A percentile compares a stretch with the other conserved stretches of the same genome.
These are phyloP conservation scores for Coemansia furcata DNA, from an alignment of 192 early-diverging fungal genomes.

Conservation along the genomic window DNA sequence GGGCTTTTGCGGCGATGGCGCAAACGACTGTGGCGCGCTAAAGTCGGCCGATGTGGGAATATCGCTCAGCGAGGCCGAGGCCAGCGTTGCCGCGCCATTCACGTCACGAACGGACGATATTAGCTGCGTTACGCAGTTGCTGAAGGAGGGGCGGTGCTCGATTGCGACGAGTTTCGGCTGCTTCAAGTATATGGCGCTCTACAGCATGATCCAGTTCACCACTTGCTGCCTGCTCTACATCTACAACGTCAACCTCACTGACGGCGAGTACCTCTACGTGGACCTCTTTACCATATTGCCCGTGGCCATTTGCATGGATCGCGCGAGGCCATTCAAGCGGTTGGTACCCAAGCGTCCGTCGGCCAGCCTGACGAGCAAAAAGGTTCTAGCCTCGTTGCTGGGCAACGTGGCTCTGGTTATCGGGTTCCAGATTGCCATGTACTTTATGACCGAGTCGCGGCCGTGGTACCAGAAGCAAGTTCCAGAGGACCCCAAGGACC, in stretches of 20 bases:
- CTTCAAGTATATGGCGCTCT: slow-evolving; percentile 99
- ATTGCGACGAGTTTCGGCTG: slow-evolving; percentile 94
- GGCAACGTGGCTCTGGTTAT: slow-evolving; percentile 82
- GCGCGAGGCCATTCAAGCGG: slow-evolving; percentile 66
- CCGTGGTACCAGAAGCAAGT: slow-evolving; percentile 66
- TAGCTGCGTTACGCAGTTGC: slow-evolving; percentile 78
- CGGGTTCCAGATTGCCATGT: slow-evolving; percentile 72
- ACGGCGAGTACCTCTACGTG: slow-evolving; percentile 93
- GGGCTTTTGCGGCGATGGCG: slow-evolving; percentile 98
- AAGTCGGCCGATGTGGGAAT: slow-evolving; percentile 94
- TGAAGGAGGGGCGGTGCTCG: slow-evolving; percentile 93
- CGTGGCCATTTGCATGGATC: slow-evolving; percentile 81
- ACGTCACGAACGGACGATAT: slow-evolving; percentile 83
- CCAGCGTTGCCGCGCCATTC: slow-evolving; percentile 97
- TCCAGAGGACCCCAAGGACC: slow-evolving; percentile 48
- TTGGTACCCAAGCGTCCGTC: slow-evolving; percentile 81
- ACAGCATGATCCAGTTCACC: slow-evolving; percentile 95
- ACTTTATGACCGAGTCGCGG: slow-evolving; percentile 68
- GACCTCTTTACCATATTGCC: slow-evolving; percentile 89
- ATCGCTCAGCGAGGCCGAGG: slow-evolving; percentile 95
- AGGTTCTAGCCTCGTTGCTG: slow-evolving; percentile 81
- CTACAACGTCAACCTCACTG: slow-evolving; percentile 80
- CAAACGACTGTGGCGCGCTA: slow-evolving; percentile 95
- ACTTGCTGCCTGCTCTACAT: slow-evolving; percentile 87
- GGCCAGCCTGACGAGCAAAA: slow-evolving; percentile 80